Percentiles rank a stretch among this genome's conserved stretches.
Evolutionary conservation across 2,329 filamentous ascomycete species (phyloP).

Genomic region (Trichophyton simii): DNA sequence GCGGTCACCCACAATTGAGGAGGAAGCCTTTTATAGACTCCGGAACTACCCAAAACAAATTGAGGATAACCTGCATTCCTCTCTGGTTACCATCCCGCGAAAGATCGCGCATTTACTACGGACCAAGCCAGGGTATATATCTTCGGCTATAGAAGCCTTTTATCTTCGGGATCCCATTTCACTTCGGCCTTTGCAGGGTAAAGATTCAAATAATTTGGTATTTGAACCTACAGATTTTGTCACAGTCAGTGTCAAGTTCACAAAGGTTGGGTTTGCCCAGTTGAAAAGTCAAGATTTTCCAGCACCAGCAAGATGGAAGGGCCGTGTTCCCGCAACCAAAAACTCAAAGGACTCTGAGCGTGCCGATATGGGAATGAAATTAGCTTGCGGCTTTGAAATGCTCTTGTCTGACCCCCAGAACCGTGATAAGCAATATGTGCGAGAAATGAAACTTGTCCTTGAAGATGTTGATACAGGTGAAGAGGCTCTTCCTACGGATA

Average conservation of each 20-base stretch:
- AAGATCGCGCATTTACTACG: constrained; percentile 71
- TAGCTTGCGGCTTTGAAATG: constrained; percentile 85
- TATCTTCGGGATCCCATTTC: constrained; percentile 76
- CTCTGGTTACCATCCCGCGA: constrained; percentile 62
- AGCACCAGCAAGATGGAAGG: constrained; percentile 46
- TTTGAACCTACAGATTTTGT: constrained; percentile 74
- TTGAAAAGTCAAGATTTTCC: constrained; percentile 72
- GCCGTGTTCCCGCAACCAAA: constrained; percentile 28
- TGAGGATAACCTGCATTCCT: constrained; percentile 59
- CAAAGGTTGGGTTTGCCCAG: constrained; percentile 81
- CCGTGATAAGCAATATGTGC: constrained; percentile 53
- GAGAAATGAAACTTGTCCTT: constrained; percentile 64
- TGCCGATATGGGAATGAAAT: constrained; percentile 70
- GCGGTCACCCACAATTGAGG: constrained; percentile 62
- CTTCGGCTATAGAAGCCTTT: constrained; percentile 78
- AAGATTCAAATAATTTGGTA: constrained; percentile 40
- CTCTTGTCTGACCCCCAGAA: constrained; percentile 56
- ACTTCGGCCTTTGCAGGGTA: constrained; percentile 53
- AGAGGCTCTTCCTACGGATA: constrained; percentile 54
- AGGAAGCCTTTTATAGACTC: constrained; percentile 81
- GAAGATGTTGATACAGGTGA: constrained; percentile 65
- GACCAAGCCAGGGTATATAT: constrained; percentile 59
- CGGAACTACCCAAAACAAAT: constrained; percentile 73
- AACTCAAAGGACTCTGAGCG: constrained; percentile 36
- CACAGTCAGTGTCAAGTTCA: constrained; percentile 66